These are phyloP conservation scores for Neodidymelliopsis sp. DNA, from an alignment of 2,329 filamentous ascomycete genomes.

Conservation along the genomic window DNA sequence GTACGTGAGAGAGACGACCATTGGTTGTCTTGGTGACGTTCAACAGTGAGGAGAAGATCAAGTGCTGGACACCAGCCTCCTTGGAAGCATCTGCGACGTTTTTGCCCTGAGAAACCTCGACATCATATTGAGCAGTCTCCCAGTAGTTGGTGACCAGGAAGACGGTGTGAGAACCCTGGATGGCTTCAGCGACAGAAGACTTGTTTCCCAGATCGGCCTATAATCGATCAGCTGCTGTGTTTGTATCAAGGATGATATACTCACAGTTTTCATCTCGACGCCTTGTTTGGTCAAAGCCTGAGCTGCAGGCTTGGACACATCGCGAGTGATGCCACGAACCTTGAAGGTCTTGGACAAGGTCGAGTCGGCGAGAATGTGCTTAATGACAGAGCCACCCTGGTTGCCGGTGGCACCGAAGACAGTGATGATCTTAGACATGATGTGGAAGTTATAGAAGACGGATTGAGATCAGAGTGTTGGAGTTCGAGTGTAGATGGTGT, in stretches of 20 bases:
- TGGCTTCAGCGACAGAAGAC: constrained; percentile 51
- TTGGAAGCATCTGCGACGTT: constrained; percentile 29
- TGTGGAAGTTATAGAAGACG: background rate
- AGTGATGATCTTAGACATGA: constrained; percentile 38
- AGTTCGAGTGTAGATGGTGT: background rate
- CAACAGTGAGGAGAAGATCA: constrained; percentile 35
- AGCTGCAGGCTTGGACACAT: constrained; percentile 38
- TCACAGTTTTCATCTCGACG: constrained; percentile 30
- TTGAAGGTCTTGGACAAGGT: constrained; percentile 56
- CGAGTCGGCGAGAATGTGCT: constrained; percentile 55
- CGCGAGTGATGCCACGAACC: constrained; percentile 61
- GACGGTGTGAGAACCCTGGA: constrained; percentile 57
- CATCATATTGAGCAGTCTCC: constrained; percentile 18
- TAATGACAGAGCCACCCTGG: constrained; percentile 60
- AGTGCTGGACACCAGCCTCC: constrained; percentile 23
- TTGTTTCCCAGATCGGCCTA: constrained; percentile 53
- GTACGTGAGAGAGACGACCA: constrained; percentile 47
- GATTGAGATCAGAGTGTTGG: background rate
- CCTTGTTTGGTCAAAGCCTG: constrained; percentile 25
- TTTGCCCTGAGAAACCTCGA: constrained; percentile 32
- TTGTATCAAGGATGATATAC: background rate
- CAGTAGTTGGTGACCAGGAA: constrained; percentile 56
- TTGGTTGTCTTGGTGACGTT: constrained; percentile 27
- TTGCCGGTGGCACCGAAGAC: constrained; percentile 63
- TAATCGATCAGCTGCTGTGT: constrained; percentile 37